These are phyloP conservation scores for Cyphellophora attinorum DNA, from an alignment of 2,329 filamentous ascomycete species.

Conservation along the genomic window DNA sequence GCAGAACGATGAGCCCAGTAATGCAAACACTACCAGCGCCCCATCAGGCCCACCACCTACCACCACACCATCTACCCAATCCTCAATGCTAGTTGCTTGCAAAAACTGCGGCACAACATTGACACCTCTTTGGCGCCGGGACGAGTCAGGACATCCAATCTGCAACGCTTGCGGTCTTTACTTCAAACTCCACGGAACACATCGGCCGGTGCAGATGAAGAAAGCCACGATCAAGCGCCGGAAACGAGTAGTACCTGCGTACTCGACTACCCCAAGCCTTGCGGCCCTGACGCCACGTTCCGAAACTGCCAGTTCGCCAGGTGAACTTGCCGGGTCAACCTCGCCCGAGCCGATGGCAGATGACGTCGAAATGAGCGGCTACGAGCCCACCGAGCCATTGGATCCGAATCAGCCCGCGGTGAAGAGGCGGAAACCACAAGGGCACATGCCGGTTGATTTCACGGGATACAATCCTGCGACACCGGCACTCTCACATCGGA, in stretches of 20 bases:
- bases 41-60: conserved; percentile 3
- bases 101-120: conserved; percentile 97
- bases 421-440: neutral
- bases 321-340: conserved; percentile 5
- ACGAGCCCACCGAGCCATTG: conserved; percentile 1
- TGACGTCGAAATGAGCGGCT: conserved; percentile 9
- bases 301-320: conserved; percentile 8
- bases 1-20: conserved; percentile 4
- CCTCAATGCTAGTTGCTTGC: conserved; percentile 70
- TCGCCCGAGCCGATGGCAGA: conserved; percentile 19
- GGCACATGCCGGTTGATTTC: conserved; percentile 17
- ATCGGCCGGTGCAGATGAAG: conserved; percentile 96
- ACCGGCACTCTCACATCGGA: too few relatives aligned
- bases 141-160: conserved; percentile 90
- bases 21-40: conserved; percentile 1
- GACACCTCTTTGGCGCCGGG: conserved; percentile 88
- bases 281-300: conserved; percentile 9
- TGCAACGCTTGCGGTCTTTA: conserved; percentile 98
- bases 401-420: neutral
- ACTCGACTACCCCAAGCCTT: conserved; percentile 30
- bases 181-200: conserved; percentile 88
- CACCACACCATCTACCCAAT: conserved; percentile 5
- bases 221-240: conserved; percentile 93
- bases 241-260: conserved; percentile 83
- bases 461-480: conserved; percentile 21